Percentiles rank a stretch among this genome's conserved stretches.
Evolutionary conservation across 805 yeast species (phyloP).

Genomic region (Saccharomyces mikatae): DNA sequence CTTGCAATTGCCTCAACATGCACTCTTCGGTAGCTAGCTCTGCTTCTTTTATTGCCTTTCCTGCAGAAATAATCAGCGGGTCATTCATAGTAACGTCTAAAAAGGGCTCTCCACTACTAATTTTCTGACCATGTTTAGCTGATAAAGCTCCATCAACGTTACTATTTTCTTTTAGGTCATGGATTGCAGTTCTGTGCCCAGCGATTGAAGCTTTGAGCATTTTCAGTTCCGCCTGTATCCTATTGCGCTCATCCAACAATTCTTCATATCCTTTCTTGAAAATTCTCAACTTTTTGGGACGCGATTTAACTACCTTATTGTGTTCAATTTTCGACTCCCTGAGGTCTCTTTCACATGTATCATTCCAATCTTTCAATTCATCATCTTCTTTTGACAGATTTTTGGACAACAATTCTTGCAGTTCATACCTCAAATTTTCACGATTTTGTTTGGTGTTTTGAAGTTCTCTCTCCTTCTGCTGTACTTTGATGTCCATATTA

Average conservation of each 20-base stretch:
- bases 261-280: conserved; percentile 29
- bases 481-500: neutral
- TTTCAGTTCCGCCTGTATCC: conserved; percentile 36
- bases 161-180: conserved; percentile 24
- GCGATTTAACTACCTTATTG: conserved; percentile 33
- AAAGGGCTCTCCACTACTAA: neutral
- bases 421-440: conserved; percentile 34
- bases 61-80: conserved; percentile 19
- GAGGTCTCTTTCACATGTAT: conserved; percentile 23
- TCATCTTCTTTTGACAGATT: conserved; percentile 3
- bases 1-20: conserved; percentile 32
- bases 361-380: conserved; percentile 22
- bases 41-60: conserved; percentile 32
- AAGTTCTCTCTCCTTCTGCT: neutral
- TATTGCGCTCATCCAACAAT: conserved; percentile 30
- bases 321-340: conserved; percentile 23
- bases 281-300: conserved; percentile 34
- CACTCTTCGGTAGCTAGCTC: conserved; percentile 29
- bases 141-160: conserved; percentile 1
- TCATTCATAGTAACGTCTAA: conserved; percentile 6
- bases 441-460: conserved; percentile 25
- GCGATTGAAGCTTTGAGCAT: conserved; percentile 29
- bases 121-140: neutral
- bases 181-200: conserved; percentile 28
- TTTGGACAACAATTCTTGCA: conserved; percentile 30